Evolutionary conservation across 2,329 filamentous ascomycete species (phyloP).

Genomic region (Fusarium camptoceras): DNA sequence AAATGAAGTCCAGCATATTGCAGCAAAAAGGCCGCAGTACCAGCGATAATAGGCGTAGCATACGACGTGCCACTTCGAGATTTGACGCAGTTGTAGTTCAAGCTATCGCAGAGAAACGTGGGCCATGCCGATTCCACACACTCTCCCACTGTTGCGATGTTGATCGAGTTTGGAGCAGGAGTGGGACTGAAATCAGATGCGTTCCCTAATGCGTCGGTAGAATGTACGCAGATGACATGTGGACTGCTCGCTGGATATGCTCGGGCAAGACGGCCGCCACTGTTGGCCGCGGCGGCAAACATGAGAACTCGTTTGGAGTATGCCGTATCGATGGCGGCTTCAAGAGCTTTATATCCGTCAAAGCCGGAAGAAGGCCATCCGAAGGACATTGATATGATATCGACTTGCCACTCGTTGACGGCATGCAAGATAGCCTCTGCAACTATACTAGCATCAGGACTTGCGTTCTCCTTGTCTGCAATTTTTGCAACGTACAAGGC

Average conservation of each 20-base stretch:
- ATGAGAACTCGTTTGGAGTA: background rate
- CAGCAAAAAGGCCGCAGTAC: constrained; percentile 5
- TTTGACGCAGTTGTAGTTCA: background rate
- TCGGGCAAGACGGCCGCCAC: background rate
- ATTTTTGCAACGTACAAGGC: too few species aligned
- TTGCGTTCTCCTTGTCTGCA: too few species aligned
- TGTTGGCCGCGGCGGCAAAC: constrained; percentile 28
- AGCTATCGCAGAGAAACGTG: too few species aligned
- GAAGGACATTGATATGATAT: constrained; percentile 4
- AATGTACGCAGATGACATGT: constrained; percentile 27
- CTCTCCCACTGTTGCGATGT: constrained; percentile 14
- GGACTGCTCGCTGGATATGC: constrained; percentile 22
- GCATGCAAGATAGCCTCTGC: background rate
- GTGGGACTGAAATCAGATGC: constrained; percentile 22
- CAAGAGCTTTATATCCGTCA: too few species aligned
- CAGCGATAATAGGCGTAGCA: constrained; percentile 12
- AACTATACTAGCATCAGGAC: too few species aligned
- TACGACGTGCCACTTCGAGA: constrained; percentile 13
- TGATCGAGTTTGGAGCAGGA: background rate
- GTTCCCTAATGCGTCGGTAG: constrained; percentile 11
- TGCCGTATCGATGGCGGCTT: background rate
- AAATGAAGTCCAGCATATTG: constrained; percentile 16
- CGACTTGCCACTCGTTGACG: background rate
- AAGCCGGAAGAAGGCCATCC: constrained; percentile 15
- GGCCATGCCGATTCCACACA: constrained; percentile 22